Percentiles rank a stretch among this genome's conserved stretches.
Conservation (phyloP, 768 basidiomycete species). For the Phallus indusiatus region DNA sequence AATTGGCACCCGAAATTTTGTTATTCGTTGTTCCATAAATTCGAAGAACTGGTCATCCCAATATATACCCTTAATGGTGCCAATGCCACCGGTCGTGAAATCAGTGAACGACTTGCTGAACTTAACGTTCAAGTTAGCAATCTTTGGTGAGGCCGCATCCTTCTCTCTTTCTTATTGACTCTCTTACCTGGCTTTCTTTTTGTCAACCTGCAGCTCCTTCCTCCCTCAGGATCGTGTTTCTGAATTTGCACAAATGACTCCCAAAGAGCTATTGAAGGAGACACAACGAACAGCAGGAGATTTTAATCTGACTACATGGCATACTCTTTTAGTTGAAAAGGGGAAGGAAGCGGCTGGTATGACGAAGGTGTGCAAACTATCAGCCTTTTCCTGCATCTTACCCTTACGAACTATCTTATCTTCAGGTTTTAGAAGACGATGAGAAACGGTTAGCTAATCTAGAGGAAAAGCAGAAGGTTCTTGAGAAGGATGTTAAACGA, state of each 20-base stretch:
- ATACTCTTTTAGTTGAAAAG: constrained; percentile 59
- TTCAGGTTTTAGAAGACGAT: constrained; percentile 46
- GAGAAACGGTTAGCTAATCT: constrained; percentile 46
- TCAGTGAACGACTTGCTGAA: constrained; percentile 48
- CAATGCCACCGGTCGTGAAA: constrained; percentile 49
- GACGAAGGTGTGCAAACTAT: constrained; percentile 51
- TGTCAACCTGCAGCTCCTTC: constrained; percentile 55
- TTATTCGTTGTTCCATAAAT: constrained; percentile 62
- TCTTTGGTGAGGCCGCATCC: constrained; percentile 86
- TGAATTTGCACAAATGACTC: constrained; percentile 85
- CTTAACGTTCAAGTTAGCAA: constrained; percentile 92
- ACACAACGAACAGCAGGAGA: constrained; percentile 92
- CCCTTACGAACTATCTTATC: too few relatives aligned
- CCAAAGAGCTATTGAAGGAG: constrained; percentile 71
- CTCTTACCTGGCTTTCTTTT: neutral
- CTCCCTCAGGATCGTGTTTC: constrained; percentile 95
- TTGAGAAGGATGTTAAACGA: constrained; percentile 73
- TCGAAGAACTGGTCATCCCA: constrained; percentile 38
- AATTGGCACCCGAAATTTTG: constrained; percentile 61
- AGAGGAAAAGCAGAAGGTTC: constrained; percentile 61
- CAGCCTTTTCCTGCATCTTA: too few relatives aligned
- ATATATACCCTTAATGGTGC: constrained; percentile 69
- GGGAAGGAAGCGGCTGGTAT: constrained; percentile 50
- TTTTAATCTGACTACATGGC: constrained; percentile 67
- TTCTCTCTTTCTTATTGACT: constrained; percentile 5